Conservation (phyloP, 495 filamentous ascomycete species). For the Aspergillus bertholletiae region DNA sequence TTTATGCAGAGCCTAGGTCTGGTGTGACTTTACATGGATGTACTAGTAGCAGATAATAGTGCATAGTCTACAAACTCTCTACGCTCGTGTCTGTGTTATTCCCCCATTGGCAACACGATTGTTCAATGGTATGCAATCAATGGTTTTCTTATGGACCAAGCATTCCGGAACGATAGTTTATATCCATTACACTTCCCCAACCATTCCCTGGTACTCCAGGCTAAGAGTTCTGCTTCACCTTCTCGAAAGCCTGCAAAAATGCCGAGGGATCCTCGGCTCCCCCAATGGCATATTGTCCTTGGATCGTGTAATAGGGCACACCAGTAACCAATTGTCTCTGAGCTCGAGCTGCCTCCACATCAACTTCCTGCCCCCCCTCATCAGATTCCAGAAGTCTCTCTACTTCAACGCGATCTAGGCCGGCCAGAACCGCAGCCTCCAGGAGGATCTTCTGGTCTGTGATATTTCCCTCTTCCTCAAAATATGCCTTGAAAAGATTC, state of each 20-base stretch:
- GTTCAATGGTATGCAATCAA: not conserved
- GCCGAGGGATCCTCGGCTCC: slow-evolving; percentile 61
- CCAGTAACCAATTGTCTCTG: slow-evolving; percentile 57
- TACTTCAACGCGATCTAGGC: slow-evolving; percentile 56
- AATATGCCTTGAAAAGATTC: slow-evolving; percentile 68
- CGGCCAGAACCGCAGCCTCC: slow-evolving; percentile 59
- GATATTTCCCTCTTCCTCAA: slow-evolving; percentile 76
- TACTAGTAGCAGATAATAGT: not conserved
- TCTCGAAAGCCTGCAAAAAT: slow-evolving; percentile 54
- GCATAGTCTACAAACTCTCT: no score
- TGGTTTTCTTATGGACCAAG: not conserved
- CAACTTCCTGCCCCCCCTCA: slow-evolving; percentile 64
- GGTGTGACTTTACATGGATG: not conserved
- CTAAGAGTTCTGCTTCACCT: slow-evolving; percentile 35
- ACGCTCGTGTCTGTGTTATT: not conserved
- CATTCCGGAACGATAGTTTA: not conserved
- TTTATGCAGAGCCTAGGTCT: not conserved
- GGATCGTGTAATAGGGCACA: slow-evolving; percentile 72
- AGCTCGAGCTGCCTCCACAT: slow-evolving; percentile 62
- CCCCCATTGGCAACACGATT: not conserved
- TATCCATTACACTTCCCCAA: not conserved
- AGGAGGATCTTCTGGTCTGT: slow-evolving; percentile 58
- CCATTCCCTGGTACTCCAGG: not conserved
- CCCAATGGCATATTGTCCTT: slow-evolving; percentile 57
- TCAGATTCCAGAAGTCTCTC: slow-evolving; percentile 59